Evolutionary conservation across 495 filamentous ascomycete genomes (phyloP), one percentile per base, ranked within the genome.

Genomic region (Penicillium paxilli): DNA sequence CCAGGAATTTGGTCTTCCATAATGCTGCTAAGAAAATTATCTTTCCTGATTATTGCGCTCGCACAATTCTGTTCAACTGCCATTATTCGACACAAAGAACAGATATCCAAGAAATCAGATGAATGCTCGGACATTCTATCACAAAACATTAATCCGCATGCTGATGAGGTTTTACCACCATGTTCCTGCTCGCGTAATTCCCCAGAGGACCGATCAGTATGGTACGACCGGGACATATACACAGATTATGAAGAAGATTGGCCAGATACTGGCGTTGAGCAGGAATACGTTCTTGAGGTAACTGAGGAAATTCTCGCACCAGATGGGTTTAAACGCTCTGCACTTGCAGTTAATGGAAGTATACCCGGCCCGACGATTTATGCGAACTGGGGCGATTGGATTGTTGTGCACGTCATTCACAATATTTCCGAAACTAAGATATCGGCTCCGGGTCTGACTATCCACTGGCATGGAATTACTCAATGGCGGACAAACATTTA

Each of bases 321-420:
- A 8, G 91, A 95, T 69, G 87, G 86, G n/a, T 20, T 26, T 88
- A 57, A 89, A 88, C 7, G 91, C 92, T 71, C 86, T 83, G 81
- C 77, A 3, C 88, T 92, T 60, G 86, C 87, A 47, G 86, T 92
- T 72, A 94, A 94, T 64, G 84, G 82, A 1, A 67, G 87, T 1
- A 72, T 86, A 26, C 89, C 87, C 6, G 70, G 72, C 12, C 62
- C 60, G 8, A 81, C 77, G 3, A 85, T 91, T 38, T 73, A 80
- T 42, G 87, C 81, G 19, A 78, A 84, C 30, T 74, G 86, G 49
- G 88, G 88, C 33, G 90, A 92, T 64, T 74, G 69, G 14, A 59
- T 92, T n/a, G 66, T 92, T 45, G 74, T 92, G 49, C 83, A 89
- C 53, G 74, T 88, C 50, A 66, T 79, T 44, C 92, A 92, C 66